phyloP scores from a whole-genome alignment of 495 filamentous ascomycete species.

The Pseudevernia furfuracea region DNA sequence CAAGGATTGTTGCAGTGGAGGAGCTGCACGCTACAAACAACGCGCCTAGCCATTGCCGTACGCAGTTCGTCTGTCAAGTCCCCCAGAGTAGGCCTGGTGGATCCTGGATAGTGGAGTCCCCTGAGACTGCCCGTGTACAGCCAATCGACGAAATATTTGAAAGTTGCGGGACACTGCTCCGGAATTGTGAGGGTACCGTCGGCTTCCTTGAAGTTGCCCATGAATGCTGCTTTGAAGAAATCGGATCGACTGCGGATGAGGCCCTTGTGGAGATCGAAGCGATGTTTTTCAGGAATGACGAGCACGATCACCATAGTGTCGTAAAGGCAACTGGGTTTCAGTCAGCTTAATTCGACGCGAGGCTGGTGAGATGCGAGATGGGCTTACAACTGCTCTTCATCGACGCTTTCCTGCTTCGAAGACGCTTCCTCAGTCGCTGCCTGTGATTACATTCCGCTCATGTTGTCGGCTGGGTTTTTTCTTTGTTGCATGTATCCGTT shows the following conservation, averaged over 20 bases:
- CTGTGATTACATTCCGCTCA: not conserved
- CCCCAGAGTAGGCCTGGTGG: not conserved
- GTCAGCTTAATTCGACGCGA: not conserved
- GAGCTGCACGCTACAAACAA: too few species aligned
- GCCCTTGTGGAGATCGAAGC: too few species aligned
- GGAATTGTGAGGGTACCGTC: not conserved
- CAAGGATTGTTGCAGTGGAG: not conserved
- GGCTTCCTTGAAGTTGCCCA: not conserved
- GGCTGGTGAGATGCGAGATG: not conserved
- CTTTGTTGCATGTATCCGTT: too few species aligned
- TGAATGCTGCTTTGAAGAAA: conserved; percentile 1
- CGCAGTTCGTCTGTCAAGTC: not conserved
- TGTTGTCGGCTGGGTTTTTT: too few species aligned
- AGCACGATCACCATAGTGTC: too few species aligned
- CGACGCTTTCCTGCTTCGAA: not conserved
- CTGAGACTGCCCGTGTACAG: conserved; percentile 4
- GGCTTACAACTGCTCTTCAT: not conserved
- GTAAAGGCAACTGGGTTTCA: too few species aligned
- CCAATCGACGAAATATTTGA: conserved; percentile 4
- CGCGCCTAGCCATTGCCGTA: too few species aligned
- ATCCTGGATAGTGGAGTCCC: not conserved
- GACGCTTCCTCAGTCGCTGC: not conserved
- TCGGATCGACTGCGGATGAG: not conserved
- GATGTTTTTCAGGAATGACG: too few species aligned
- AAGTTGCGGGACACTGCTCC: not conserved